Base-by-base conservation (phyloP, 2,329 filamentous ascomycete genomes). In the Colletotrichum gigasporum region DNA sequence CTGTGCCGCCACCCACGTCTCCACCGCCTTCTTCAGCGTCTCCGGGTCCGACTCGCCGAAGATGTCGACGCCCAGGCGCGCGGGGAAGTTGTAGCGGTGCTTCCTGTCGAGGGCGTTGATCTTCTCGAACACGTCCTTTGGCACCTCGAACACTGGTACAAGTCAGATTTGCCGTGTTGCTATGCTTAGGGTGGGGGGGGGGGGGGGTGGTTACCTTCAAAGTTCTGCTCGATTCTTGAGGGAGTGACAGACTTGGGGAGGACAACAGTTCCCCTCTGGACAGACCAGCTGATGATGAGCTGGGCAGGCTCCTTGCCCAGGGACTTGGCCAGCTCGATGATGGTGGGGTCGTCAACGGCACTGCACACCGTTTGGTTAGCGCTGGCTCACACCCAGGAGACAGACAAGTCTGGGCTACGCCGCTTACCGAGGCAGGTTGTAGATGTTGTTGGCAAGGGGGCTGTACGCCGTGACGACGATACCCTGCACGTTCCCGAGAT, bases 391-490 rank as follows among this genome's bases (percentile, higher is more conserved):
- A 24, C 10, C 11, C n/a, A n/a, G n/a, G n/a, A n/a, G n/a, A n/a
- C 10, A 56, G 53, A 10, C 18, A 2, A 6, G 34, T 39, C 54
- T 24, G 12, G 18, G 14, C n/a, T n/a, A n/a, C 14, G 24, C 16
- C 6, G 26, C 57, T 63, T 20, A 65, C 62, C 62, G 62, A 45
- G 66, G 66, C 12, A 67, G 63, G 48, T 63, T 75, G 67, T 78
- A 76, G 44, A 77, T 76, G 71, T 87, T 82, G 18, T 88, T 87
- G 2, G 88, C 89, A 52, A 90, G 88, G 5, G 86, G 87, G 14
- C 87, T 89, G 78, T 86, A 88, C 1, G 84, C 85, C 45, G 79
- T 75, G 35, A 82, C 79, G 54, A 86, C 69, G 69, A 88, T 84
- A 68, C 79, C 77, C 70, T 86, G 79, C 50, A 65, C 52, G 32